Evolutionary conservation across 352 stramenopile genomes (phyloP), one percentile per base, ranked within the genome.

Genomic region (Phytophthora hibernalis): DNA sequence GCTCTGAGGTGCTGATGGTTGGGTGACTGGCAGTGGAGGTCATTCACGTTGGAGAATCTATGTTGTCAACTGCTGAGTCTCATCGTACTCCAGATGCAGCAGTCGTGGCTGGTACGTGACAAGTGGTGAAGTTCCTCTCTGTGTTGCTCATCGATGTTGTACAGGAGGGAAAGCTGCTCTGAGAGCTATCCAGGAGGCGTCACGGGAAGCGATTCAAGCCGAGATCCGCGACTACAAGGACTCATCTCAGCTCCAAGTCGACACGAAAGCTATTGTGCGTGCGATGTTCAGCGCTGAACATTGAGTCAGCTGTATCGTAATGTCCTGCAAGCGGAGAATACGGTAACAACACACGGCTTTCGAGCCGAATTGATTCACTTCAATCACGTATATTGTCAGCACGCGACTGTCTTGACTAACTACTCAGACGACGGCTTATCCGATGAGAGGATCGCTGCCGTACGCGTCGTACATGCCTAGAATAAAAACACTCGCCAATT

Each of bases 401-500:
- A 55, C 26, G 48, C 50, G 40, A 28, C 38, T 65, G 21, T 16
- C 40, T 43, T 48, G 37, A 68, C 58, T 62, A 66, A 74, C 49
- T 64, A 77, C 61, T 67, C 18, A 65, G 40, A 51, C 38, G 28
- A 47, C 40, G 38, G 61, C 49, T 52, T 58, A 75, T 64, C 45
- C 53, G 31, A 82, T 57, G 43, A 88, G 74, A 51, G 74, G 74
- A 5, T 68, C 65, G 48, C 45, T 81, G 45, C 74, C 68, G 69
- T 86, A 77, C 22, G 53, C 65, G 42, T 68, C 50, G 45, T 74
- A 88, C 56, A 88, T 65, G 28, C 79, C 79, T 44, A 88, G 74
- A 62, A 88, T 70, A 70, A 80, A 83, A 63, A 82, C 72, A 68
- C 79, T 88, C 33, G 73, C 74, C 37, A 88, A 64, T 56, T 85